Evolutionary conservation across 2,329 filamentous ascomycete genomes (phyloP).

Genomic region (Fusarium sp.): DNA sequence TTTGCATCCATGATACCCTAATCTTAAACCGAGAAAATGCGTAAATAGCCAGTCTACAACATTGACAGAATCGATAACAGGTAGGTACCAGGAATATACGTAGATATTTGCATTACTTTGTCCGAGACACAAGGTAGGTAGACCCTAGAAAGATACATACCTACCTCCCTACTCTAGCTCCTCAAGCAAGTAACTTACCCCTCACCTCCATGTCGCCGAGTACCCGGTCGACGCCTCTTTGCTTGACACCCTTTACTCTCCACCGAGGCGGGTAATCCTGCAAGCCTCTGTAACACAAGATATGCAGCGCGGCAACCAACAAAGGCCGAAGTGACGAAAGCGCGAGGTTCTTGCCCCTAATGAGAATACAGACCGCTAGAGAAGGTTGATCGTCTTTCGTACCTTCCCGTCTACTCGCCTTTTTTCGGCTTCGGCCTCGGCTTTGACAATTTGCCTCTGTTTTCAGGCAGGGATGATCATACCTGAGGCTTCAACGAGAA

Average conservation of each 20-base stretch:
- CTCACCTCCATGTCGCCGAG: slow-evolving; percentile 35
- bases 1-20: slow-evolving; percentile 8
- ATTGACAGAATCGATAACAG: no score
- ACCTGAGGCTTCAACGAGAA: background rate
- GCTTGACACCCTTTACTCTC: slow-evolving; percentile 11
- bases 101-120: no score
- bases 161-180: background rate
- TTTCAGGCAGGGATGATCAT: background rate
- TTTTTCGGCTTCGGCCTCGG: slow-evolving; percentile 11
- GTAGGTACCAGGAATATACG: no score
- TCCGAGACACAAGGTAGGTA: background rate
- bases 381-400: background rate
- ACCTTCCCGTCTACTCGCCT: slow-evolving; percentile 8
- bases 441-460: background rate
- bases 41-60: no score
- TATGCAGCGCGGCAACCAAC: slow-evolving; percentile 13
- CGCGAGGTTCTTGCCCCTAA: slow-evolving; percentile 7
- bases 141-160: background rate
- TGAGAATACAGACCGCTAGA: no score
- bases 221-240: slow-evolving; percentile 29
- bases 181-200: slow-evolving; percentile 1
- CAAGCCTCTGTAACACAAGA: slow-evolving; percentile 35
- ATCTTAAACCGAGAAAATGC: background rate
- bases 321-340: slow-evolving; percentile 30
- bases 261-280: slow-evolving; percentile 38